Base-by-base conservation (phyloP, 169 alveolate species). In the Eimeria acervulina region DNA sequence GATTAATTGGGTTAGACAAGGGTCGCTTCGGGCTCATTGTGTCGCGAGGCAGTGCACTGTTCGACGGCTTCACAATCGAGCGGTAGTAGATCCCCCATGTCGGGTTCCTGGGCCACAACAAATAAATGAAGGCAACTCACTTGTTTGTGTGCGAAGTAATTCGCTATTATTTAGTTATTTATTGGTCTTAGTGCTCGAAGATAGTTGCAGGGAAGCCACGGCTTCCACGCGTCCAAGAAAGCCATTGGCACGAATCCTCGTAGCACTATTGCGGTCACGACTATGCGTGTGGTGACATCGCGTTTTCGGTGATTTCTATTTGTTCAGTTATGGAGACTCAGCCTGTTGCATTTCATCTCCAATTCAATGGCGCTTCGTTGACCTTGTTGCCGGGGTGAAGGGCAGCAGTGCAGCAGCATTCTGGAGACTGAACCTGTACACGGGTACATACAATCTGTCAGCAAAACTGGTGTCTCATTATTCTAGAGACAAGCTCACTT, bases 11-110 rank as follows among this genome's bases (percentile, higher is more conserved):
- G 38, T 6, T 84, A 93, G 96, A 88, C 70, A 78, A 33, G 38
- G 96, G 96, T 33, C 90, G 91, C 83, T 61, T 70, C 76, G 96
- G 96, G 31, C 76, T 93, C 17, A 0, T 23, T 19, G 94, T 93
- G 70, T 23, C 88, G 1, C 31, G 80, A 66, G 96, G 96, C 87
- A 72, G 38, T 38, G 96, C 96, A 7, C 36, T 81, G 40, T 93
- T 93, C 66, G 96, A 93, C 36, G 81, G 76, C 40, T 93, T 93
- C 94, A 26, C 70, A 47, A 63, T 93, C 93, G 68, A 76, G 68
- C 96, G 92, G 47, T 93, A 78, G 63, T 3, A 61, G 66, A 38
- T 4, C 55, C 88, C 26, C 44, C 38, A 21, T 17, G n/a, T 7
- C 36, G 40, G 36, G 42, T 40, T 38, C 15, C 33, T 7, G 59